phyloP scores from a whole-genome alignment of 768 basidiomycete genomes.

The Roridomyces roridus region DNA sequence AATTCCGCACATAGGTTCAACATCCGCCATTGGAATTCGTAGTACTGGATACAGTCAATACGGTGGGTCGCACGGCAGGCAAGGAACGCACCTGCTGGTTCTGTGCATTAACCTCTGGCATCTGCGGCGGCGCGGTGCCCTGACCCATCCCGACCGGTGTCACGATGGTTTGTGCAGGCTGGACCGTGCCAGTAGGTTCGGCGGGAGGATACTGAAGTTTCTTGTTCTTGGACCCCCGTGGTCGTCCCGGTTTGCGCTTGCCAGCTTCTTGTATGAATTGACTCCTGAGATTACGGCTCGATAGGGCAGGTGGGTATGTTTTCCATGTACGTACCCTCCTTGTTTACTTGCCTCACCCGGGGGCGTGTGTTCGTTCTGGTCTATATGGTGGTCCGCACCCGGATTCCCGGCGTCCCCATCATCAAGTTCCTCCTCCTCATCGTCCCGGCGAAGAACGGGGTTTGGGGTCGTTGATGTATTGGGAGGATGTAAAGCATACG shows the following conservation, averaged over 20 bases:
- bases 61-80: neutral
- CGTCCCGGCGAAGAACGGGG: conserved; percentile 43
- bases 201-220: conserved; percentile 44
- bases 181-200: neutral
- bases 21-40: conserved; percentile 87
- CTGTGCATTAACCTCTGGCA: conserved; percentile 41
- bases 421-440: conserved; percentile 70
- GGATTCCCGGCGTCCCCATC: conserved; percentile 69
- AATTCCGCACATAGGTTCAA: conserved; percentile 85
- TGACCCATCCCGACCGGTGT: conserved; percentile 15
- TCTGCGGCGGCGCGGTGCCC: conserved; percentile 41
- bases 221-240: conserved; percentile 80
- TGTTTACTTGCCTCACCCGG: conserved; percentile 40
- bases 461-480: conserved; percentile 36
- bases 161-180: conserved; percentile 14
- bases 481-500: conserved; percentile 76
- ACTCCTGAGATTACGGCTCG: too few relatives aligned
- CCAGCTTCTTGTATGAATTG: conserved; percentile 41
- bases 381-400: conserved; percentile 72
- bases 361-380: conserved; percentile 49
- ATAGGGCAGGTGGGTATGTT: too few relatives aligned
- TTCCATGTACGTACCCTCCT: conserved; percentile 39
- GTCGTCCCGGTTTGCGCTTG: conserved; percentile 80
- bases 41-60: conserved; percentile 45
- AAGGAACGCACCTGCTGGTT: conserved; percentile 15